Percentiles rank a stretch among this genome's conserved stretches.
These are phyloP conservation scores for Diospyros kaki DNA, from an alignment of 148 eudicot species.

Conservation along the genomic window DNA sequence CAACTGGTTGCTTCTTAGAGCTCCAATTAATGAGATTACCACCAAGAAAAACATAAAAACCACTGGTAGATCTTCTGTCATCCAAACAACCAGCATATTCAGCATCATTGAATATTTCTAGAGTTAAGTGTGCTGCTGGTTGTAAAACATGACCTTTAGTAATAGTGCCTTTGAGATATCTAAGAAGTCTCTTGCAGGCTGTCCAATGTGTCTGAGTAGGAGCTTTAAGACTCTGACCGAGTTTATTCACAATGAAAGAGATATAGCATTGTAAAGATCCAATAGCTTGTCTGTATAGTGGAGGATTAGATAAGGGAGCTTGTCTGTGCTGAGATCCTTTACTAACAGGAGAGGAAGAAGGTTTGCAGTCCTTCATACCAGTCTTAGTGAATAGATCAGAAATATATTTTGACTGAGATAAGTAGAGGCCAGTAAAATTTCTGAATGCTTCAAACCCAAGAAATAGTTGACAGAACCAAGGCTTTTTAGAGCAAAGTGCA, in stretches of 20 bases:
- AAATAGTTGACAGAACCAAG: conserved; percentile 10
- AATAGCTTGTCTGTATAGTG: neutral
- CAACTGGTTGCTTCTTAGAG: no score
- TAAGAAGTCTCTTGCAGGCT: conserved; percentile 6
- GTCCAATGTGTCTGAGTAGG: conserved; percentile 16
- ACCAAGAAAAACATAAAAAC: no score
- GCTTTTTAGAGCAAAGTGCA: conserved; percentile 1
- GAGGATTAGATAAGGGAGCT: neutral
- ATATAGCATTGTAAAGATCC: conserved; percentile 11
- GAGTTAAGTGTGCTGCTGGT: no score
- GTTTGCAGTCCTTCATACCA: neutral
- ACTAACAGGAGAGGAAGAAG: neutral
- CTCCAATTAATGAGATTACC: no score
- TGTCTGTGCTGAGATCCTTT: neutral
- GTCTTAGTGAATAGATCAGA: neutral
- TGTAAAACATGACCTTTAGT: no score
- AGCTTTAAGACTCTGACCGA: conserved; percentile 11
- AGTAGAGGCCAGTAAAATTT: neutral
- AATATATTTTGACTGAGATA: neutral
- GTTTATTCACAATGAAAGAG: conserved; percentile 4
- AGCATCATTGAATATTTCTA: no score
- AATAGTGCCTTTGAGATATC: conserved; percentile 7
- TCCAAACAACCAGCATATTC: no score
- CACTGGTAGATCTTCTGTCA: no score
- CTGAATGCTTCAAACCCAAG: neutral